Base-by-base conservation (phyloP, 2,329 filamentous ascomycete genomes). In the Claviceps purpurea region DNA sequence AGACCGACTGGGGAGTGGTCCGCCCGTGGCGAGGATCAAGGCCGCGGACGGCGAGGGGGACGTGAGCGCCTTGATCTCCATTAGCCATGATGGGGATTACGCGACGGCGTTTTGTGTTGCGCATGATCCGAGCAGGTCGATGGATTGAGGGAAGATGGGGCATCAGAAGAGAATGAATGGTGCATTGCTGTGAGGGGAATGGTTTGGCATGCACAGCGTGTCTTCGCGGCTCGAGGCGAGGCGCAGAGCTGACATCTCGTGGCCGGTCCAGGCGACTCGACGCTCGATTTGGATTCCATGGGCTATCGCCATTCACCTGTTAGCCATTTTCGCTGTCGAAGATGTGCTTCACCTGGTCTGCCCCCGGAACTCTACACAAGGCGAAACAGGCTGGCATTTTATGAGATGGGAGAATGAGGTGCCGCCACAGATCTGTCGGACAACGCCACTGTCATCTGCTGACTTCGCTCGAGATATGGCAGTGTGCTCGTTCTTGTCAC, bases 21-120 rank as follows among this genome's bases (percentile, higher is more conserved):
- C 73, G 24, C 74, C 75, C 0, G 58, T 75, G 3, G 74, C 71
- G 7, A 59, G 74, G 49, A 68, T 77, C 53, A 64, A 58, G 54
- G 63, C 61, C 7, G 41, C 40, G 16, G 60, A 53, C 18, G 63
- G 58, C n/a, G 60, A 55, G 42, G 45, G 3, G 4, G 64, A 72
- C 54, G 76, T 81, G 57, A 71, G 80, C 49, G 88, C 82, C 14
- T 73, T 79, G 60, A 64, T 95, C 45, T 91, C 85, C 54, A 94
- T 96, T 59, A 93, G 85, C 61, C 90, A 96, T 64, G 90, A 96
- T 65, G 83, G 79, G 2, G 84, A 88, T 7, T 95, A 89, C 68
- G 89, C 89, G 10, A 82, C 77, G 20, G 85, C 85, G 6, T 73
- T 84, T 1, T 86, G 83, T 56, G 57, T 88, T 38, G 80, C 77